These are phyloP conservation scores for Citrus reticulata DNA, from an alignment of 345 rosid genomes.

Conservation along the genomic window DNA sequence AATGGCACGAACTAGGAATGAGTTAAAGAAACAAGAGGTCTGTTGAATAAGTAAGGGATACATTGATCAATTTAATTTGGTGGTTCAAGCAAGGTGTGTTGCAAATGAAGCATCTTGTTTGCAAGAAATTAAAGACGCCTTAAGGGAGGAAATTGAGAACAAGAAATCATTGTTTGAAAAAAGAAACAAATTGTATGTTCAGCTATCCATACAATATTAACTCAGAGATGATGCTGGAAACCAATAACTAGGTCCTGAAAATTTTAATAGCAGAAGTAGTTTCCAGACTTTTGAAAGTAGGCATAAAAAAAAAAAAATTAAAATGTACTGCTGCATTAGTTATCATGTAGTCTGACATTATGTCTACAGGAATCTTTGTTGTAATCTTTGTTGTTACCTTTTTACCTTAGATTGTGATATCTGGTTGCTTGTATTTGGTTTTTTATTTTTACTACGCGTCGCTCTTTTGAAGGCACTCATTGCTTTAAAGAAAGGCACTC, in stretches of 20 bases:
- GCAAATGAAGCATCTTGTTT: neutral
- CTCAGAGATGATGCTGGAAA: neutral
- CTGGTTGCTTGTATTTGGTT: neutral
- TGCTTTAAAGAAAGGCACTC: constrained; percentile 79
- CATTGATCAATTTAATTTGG: too few species aligned
- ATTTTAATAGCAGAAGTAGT: neutral
- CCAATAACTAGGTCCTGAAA: neutral
- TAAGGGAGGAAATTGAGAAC: neutral
- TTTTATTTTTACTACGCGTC: constrained; percentile 2
- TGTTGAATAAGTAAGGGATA: too few species aligned
- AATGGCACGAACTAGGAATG: neutral
- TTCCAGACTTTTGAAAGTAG: neutral
- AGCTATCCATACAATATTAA: neutral
- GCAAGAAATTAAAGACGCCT: neutral
- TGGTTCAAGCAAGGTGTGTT: neutral
- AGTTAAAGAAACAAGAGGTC: neutral
- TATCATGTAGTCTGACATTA: neutral
- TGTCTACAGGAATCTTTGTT: neutral
- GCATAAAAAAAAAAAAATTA: neutral
- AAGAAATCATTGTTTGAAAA: neutral
- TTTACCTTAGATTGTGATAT: neutral
- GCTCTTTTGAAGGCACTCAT: constrained; percentile 63
- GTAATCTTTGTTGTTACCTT: neutral
- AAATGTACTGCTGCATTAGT: neutral
- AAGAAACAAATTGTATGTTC: neutral